Evolutionary conservation across 148 eudicot species (phyloP), one percentile per base, ranked within the genome.

Genomic region (Rhododendron mucronatum): DNA sequence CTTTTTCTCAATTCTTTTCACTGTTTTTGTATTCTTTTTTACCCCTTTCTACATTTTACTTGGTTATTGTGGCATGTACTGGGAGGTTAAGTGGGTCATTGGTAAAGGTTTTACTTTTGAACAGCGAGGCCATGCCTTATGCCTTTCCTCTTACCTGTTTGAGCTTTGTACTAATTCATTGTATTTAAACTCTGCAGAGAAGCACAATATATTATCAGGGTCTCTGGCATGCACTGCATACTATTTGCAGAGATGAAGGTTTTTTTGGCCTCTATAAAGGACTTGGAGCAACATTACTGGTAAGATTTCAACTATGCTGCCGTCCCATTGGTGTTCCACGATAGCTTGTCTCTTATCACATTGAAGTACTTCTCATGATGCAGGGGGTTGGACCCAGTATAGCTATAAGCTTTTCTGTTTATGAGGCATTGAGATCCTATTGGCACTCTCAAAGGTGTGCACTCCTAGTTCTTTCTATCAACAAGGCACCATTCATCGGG

Each of bases 311-410:
- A n/a, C 11, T 37, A 15, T 86, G 57, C 14, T 30, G 76, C 4
- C 57, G 23, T 77, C 47, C 82, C 21, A 11, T 81, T 3, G 61
- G 41, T 21, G 33, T 86, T 65, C 51, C 65, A 61, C 20, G 15
- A n/a, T 7, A 28, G 39, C 55, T 23, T 7, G 67, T 26, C n/a
- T 37, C 28, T 80, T 33, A 79, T 74, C 47, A 33, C 37, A 76
- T 35, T 83, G 41, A 83, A 71, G 45, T 78, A 21, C 37, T 39
- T 55, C 65, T 73, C 69, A 26, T 88, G 81, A 71, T 89, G 86
- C 92, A 96, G 98, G 98, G 98, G 33, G 98, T 96, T 88, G 98
- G 98, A 53, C 98, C 98, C 67, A 93, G 94, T 89, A 88, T 96
- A 69, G 98, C 98, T 51, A 96, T 96, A 88, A 96, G 98, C 88